phyloP scores from a whole-genome alignment of 768 basidiomycete species.

The Pleurotus tuoliensis region DNA sequence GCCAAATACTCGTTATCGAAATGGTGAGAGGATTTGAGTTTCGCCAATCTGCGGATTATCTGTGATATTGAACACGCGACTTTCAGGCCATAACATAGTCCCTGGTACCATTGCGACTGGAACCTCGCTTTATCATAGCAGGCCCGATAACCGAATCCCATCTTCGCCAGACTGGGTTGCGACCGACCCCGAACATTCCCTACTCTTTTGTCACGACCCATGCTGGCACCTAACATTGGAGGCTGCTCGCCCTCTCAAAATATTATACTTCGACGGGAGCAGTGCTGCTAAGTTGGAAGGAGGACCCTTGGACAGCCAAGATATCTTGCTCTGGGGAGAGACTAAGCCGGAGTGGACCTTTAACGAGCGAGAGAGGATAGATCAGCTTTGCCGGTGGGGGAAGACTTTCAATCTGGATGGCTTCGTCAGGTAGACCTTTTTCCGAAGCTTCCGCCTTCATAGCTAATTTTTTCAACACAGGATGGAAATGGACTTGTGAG shows the following conservation, averaged over 20 bases:
- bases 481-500: conserved; percentile 26
- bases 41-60: too few relatives aligned
- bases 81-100: conserved; percentile 30
- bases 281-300: conserved; percentile 27
- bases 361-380: conserved; percentile 33
- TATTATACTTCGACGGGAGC: conserved; percentile 37
- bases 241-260: conserved; percentile 22
- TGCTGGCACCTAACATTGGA: conserved; percentile 15
- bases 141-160: conserved; percentile 21
- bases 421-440: conserved; percentile 32
- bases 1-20: conserved; percentile 33
- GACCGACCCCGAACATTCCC: conserved; percentile 35
- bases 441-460: background rate
- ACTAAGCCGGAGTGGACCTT: conserved; percentile 11
- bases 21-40: conserved; percentile 19
- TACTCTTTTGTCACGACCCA: background rate
- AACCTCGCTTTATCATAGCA: conserved; percentile 35
- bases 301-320: conserved; percentile 33
- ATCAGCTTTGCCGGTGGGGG: conserved; percentile 41
- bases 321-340: conserved; percentile 30
- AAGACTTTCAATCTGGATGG: conserved; percentile 37
- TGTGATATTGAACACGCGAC: background rate
- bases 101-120: conserved; percentile 29
- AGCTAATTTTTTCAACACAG: background rate
- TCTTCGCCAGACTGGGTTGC: conserved; percentile 32